phyloP scores from a whole-genome alignment of 768 basidiomycete species.

The Tricholoma bakamatsutake region DNA sequence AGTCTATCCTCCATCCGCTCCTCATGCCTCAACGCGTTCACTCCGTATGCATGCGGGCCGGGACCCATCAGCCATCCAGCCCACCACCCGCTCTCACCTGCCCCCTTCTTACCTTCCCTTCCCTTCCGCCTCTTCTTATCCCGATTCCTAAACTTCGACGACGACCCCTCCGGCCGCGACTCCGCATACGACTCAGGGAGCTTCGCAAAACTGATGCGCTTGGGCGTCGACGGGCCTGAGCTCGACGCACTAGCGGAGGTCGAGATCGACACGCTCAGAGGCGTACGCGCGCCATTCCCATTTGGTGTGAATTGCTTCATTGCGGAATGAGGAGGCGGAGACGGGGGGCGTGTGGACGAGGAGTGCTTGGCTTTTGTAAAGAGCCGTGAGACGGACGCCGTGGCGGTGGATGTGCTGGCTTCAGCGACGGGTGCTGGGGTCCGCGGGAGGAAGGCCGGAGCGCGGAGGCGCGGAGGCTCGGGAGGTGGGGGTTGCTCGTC shows the following conservation, averaged over 20 bases:
- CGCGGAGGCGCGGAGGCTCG: conserved; percentile 14
- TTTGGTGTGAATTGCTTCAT: conserved; percentile 25
- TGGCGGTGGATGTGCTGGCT: conserved; percentile 65
- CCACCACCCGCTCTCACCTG: conserved; percentile 22
- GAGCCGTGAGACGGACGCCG: conserved; percentile 72
- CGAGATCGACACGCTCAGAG: conserved; percentile 22
- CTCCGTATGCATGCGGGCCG: conserved; percentile 12
- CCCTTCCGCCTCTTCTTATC: conserved; percentile 23
- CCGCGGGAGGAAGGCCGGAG: conserved; percentile 37
- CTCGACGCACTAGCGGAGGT: conserved; percentile 34
- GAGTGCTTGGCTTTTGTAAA: conserved; percentile 57
- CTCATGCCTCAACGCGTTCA: conserved; percentile 26
- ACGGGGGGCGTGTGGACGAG: conserved; percentile 57
- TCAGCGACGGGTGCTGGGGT: conserved; percentile 48
- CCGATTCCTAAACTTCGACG: conserved; percentile 30
- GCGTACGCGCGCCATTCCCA: conserved; percentile 1
- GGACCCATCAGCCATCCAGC: conserved; percentile 20
- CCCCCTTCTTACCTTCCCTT: conserved; percentile 9
- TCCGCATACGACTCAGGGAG: conserved; percentile 58
- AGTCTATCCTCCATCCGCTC: conserved; percentile 50
- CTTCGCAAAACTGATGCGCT: conserved; percentile 75
- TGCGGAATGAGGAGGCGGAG: conserved; percentile 46
- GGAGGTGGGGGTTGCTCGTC: conserved; percentile 40
- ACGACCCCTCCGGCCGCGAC: conserved; percentile 23
- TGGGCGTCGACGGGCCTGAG: conserved; percentile 53